Conservation (phyloP, 1,284 basidiomycete species). For the Boletellus dicymbophilus region DNA sequence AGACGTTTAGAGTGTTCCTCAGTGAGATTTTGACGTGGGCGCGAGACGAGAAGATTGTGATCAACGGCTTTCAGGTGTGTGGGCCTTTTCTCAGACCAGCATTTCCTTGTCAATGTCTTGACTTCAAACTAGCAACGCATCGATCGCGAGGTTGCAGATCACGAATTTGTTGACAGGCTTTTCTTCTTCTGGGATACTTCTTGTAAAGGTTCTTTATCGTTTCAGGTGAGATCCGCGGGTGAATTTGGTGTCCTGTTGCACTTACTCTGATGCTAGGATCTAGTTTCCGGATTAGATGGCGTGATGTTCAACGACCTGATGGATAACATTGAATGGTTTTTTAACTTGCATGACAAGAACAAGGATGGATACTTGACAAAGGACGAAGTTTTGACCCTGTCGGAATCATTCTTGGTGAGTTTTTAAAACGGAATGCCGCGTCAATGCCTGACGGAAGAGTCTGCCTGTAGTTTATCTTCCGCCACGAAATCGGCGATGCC, state of each 20-base stretch:
- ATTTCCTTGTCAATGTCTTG: conserved; percentile 16
- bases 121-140: conserved; percentile 62
- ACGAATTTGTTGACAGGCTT: conserved; percentile 79
- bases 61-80: conserved; percentile 86
- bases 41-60: conserved; percentile 90
- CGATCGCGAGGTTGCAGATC: conserved; percentile 79
- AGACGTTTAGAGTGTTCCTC: conserved; percentile 89
- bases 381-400: conserved; percentile 94
- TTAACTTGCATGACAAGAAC: conserved; percentile 95
- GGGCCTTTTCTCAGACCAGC: background rate
- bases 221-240: conserved; percentile 56
- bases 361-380: conserved; percentile 94
- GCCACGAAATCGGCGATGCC: conserved; percentile 95
- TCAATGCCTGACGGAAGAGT: conserved; percentile 3
- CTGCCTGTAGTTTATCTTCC: conserved; percentile 88
- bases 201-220: conserved; percentile 78
- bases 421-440: background rate
- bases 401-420: conserved; percentile 89
- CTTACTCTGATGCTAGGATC: conserved; percentile 58
- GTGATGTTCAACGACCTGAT: conserved; percentile 97
- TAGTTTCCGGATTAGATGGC: conserved; percentile 87
- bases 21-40: conserved; percentile 97
- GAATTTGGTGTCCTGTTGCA: background rate
- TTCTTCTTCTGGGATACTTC: conserved; percentile 92
- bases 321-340: conserved; percentile 99